These are phyloP conservation scores for Penicillium sp. DNA, from an alignment of 2,329 filamentous ascomycete genomes.

Conservation along the genomic window DNA sequence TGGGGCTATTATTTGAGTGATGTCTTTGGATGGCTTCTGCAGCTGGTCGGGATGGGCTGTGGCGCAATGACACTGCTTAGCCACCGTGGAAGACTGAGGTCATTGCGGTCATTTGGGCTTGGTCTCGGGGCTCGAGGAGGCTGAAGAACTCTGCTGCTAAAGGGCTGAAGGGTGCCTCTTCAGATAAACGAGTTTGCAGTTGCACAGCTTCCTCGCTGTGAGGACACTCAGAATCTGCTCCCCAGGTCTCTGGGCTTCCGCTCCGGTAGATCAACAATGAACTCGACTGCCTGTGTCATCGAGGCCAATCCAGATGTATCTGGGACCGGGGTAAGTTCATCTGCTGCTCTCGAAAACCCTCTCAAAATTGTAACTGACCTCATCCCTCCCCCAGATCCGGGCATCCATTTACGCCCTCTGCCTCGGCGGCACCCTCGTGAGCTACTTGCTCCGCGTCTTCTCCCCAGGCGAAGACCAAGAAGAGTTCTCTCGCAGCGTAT, in stretches of 20 bases:
- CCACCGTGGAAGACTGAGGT: neutral
- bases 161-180: neutral
- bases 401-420: slow-evolving; percentile 22
- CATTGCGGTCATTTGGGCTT: neutral
- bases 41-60: neutral
- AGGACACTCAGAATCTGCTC: neutral
- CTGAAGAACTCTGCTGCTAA: neutral
- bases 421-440: slow-evolving; percentile 19
- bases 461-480: slow-evolving; percentile 19
- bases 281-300: slow-evolving; percentile 18
- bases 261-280: slow-evolving; percentile 8
- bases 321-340: slow-evolving; percentile 17
- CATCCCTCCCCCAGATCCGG: slow-evolving; percentile 13
- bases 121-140: neutral
- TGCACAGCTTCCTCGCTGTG: neutral
- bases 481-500: slow-evolving; percentile 21
- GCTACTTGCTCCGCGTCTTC: slow-evolving; percentile 18
- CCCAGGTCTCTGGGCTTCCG: neutral
- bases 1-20: neutral
- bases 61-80: slow-evolving; percentile 1
- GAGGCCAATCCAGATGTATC: slow-evolving; percentile 21
- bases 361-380: neutral
- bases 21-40: neutral
- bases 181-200: neutral
- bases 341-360: too few relatives aligned